Conservation (phyloP, 1,139 yeast species). For the Sugiyamaella castrensis region DNA sequence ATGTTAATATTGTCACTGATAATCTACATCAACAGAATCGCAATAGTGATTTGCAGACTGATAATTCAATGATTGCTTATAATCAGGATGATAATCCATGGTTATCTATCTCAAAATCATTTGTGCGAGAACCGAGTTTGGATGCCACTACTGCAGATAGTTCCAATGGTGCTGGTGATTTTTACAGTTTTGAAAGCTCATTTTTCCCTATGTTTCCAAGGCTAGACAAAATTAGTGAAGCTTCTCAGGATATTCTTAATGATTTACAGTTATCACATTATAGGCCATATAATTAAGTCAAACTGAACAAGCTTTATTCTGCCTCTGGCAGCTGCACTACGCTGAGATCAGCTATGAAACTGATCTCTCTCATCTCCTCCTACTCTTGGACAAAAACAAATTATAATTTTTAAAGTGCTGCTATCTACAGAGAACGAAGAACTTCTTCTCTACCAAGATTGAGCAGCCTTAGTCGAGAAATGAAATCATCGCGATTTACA, state of each 20-base stretch:
- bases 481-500: slow-evolving; percentile 65
- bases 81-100: slow-evolving; percentile 14
- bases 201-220: slow-evolving; percentile 2
- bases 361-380: no score
- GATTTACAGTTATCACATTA: background rate
- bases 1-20: background rate
- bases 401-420: no score
- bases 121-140: background rate
- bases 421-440: slow-evolving; percentile 39
- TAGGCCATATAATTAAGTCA: background rate
- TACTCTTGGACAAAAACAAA: no score
- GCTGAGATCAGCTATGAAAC: no score
- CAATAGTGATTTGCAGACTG: background rate
- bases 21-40: background rate
- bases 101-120: slow-evolving; percentile 10
- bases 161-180: background rate
- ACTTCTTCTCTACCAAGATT: slow-evolving; percentile 53
- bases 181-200: background rate
- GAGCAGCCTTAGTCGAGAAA: slow-evolving; percentile 52
- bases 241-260: slow-evolving; percentile 7
- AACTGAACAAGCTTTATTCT: no score
- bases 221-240: background rate
- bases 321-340: no score
- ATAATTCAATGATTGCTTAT: background rate
- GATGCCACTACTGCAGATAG: background rate